phyloP scores from a whole-genome alignment of 805 yeast species.

The Hanseniaspora meyeri region DNA sequence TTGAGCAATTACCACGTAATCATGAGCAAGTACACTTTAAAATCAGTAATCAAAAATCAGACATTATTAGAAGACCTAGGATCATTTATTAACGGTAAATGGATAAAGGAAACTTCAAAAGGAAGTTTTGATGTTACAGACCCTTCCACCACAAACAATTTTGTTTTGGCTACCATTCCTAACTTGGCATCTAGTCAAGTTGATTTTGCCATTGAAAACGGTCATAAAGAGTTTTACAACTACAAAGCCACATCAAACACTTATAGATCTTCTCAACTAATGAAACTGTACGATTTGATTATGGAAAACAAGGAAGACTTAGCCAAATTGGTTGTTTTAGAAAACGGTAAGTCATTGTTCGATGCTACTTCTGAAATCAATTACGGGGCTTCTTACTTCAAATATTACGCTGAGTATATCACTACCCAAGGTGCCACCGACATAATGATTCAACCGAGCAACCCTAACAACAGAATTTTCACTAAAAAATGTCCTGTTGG shows the following conservation, averaged over 20 bases:
- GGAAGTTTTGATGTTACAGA: constrained; percentile 48
- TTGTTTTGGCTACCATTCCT: constrained; percentile 45
- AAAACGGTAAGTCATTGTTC: constrained; percentile 45
- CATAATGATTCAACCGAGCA: constrained; percentile 37
- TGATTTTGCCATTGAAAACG: constrained; percentile 42
- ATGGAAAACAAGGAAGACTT: constrained; percentile 45
- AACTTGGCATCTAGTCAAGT: constrained; percentile 50
- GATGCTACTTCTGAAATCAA: constrained; percentile 46
- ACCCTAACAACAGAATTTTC: constrained; percentile 38
- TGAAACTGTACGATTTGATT: constrained; percentile 40
- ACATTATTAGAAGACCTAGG: constrained; percentile 4
- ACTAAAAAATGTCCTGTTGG: constrained; percentile 52
- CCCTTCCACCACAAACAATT: constrained; percentile 50
- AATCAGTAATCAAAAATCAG: neutral
- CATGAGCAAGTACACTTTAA: neutral
- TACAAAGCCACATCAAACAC: constrained; percentile 39
- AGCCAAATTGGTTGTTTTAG: constrained; percentile 45
- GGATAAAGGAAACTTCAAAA: neutral
- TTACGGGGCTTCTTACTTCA: constrained; percentile 62
- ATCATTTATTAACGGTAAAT: constrained; percentile 7
- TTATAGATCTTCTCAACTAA: constrained; percentile 39
- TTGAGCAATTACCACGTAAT: neutral
- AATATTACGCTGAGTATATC: constrained; percentile 72
- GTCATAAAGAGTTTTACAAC: constrained; percentile 35
- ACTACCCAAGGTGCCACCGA: constrained; percentile 26